Evolutionary conservation across 1,284 basidiomycete genomes (phyloP).

Genomic region (Singerocomus inundabilis): DNA sequence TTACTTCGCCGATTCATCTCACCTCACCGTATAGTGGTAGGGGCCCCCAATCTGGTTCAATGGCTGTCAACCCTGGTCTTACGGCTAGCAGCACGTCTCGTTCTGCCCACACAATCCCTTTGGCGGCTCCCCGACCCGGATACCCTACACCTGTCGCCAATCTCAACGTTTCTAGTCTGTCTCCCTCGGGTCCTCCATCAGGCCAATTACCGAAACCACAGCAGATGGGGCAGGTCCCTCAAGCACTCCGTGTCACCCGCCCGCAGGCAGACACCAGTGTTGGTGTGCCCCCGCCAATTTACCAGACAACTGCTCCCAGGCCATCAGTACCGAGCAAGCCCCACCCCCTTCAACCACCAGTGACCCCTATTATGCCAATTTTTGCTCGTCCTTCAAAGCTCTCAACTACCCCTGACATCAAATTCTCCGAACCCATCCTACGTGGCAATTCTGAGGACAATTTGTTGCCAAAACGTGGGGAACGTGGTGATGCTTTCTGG

Average conservation of each 20-base stretch:
- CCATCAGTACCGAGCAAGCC: slow-evolving; percentile 46
- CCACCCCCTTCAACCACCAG: slow-evolving; percentile 71
- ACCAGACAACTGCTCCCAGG: slow-evolving; percentile 32
- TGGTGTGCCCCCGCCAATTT: slow-evolving; percentile 36
- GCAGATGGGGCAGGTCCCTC: slow-evolving; percentile 46
- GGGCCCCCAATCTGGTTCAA: slow-evolving; percentile 50
- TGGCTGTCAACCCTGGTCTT: slow-evolving; percentile 51
- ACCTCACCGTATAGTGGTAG: slow-evolving; percentile 62
- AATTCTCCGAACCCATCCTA: slow-evolving; percentile 60
- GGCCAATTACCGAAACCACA: slow-evolving; percentile 33
- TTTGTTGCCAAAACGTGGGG: slow-evolving; percentile 59
- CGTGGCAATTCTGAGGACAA: slow-evolving; percentile 67
- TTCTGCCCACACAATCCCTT: slow-evolving; percentile 38
- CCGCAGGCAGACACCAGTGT: slow-evolving; percentile 25
- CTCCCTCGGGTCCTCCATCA: slow-evolving; percentile 40
- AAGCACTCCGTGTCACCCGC: slow-evolving; percentile 26
- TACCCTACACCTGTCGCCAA: slow-evolving; percentile 67
- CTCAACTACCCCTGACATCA: slow-evolving; percentile 41
- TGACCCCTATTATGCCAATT: slow-evolving; percentile 73
- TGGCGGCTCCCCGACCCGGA: slow-evolving; percentile 69
- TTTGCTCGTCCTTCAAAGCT: slow-evolving; percentile 64
- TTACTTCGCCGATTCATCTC: slow-evolving; percentile 5
- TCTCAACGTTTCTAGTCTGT: slow-evolving; percentile 53
- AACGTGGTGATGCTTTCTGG: slow-evolving; percentile 81
- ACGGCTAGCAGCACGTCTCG: slow-evolving; percentile 44